Conservation (phyloP, 2,329 filamentous ascomycete genomes). For the Penicillium sp. region DNA sequence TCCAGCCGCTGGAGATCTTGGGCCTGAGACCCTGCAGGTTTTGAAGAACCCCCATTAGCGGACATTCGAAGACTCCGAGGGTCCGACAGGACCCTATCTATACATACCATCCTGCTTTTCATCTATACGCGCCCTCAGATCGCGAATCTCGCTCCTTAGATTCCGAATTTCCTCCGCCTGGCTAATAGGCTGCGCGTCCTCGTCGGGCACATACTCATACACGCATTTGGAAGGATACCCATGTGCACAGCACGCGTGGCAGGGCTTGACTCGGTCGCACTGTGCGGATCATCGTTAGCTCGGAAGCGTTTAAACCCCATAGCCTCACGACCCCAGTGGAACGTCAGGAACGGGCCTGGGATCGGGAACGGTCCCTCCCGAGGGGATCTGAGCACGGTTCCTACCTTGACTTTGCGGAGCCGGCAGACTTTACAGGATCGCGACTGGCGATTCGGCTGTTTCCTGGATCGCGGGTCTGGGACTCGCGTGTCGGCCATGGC, state of each 20-base stretch:
- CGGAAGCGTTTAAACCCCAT: neutral
- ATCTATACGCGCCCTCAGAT: constrained; percentile 28
- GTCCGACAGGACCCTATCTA: neutral
- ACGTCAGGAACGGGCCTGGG: constrained; percentile 7
- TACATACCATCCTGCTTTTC: constrained; percentile 24
- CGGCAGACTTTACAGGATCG: constrained; percentile 41
- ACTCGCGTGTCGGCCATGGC: constrained; percentile 21
- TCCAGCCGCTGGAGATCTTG: constrained; percentile 27
- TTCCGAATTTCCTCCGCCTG: constrained; percentile 39
- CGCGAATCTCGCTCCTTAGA: constrained; percentile 34
- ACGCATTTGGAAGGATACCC: constrained; percentile 40
- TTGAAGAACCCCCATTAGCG: neutral
- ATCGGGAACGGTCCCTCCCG: constrained; percentile 14
- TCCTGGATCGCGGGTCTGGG: constrained; percentile 25
- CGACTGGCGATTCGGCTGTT: constrained; percentile 32
- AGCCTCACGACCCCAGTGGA: neutral
- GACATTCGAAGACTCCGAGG: neutral
- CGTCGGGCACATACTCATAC: constrained; percentile 34
- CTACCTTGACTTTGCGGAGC: constrained; percentile 40
- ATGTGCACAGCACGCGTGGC: constrained; percentile 41
- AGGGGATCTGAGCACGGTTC: constrained; percentile 25
- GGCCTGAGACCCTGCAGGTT: constrained; percentile 13
- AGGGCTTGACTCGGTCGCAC: constrained; percentile 41
- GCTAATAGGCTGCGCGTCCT: constrained; percentile 34
- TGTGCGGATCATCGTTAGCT: constrained; percentile 21